These are phyloP conservation scores for Hevea brasiliensis DNA, from an alignment of 345 rosid genomes.

Conservation along the genomic window DNA sequence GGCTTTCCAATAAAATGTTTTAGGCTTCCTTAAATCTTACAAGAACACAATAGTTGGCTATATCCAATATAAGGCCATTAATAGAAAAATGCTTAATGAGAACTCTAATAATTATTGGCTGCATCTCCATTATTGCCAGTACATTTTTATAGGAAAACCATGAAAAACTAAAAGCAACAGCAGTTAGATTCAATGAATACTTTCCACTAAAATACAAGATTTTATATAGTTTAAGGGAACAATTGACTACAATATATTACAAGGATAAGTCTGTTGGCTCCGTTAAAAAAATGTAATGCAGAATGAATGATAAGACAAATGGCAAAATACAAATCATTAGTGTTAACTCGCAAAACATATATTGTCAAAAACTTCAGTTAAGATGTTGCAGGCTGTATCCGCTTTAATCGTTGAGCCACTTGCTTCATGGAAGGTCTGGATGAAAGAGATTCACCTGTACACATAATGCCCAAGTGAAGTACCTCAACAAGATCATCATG, in stretches of 20 bases:
- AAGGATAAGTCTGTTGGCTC: slow-evolving; percentile 14
- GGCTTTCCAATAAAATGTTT: not conserved
- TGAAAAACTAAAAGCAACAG: not conserved
- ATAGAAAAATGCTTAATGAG: not conserved
- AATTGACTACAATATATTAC: slow-evolving; percentile 15
- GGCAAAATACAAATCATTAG: slow-evolving; percentile 21
- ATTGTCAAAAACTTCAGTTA: slow-evolving; percentile 28
- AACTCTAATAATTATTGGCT: not conserved
- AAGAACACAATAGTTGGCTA: not conserved
- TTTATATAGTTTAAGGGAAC: not conserved
- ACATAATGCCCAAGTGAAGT: slow-evolving; percentile 42
- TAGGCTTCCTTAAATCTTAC: not conserved
- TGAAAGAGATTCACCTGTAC: slow-evolving; percentile 51
- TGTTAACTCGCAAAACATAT: slow-evolving; percentile 28
- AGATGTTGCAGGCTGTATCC: slow-evolving; percentile 42
- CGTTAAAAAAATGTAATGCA: slow-evolving; percentile 22
- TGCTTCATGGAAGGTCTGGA: slow-evolving; percentile 55
- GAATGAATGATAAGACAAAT: slow-evolving; percentile 22
- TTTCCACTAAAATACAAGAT: not conserved
- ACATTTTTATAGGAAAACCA: not conserved
- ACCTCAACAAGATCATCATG: slow-evolving; percentile 44
- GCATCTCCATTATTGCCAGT: not conserved
- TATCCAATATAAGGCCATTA: not conserved
- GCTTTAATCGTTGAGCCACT: slow-evolving; percentile 46
- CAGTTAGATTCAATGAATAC: not conserved